These are phyloP conservation scores for Stentor roeselii DNA, from an alignment of 73 alveolate species.

Conservation along the genomic window DNA sequence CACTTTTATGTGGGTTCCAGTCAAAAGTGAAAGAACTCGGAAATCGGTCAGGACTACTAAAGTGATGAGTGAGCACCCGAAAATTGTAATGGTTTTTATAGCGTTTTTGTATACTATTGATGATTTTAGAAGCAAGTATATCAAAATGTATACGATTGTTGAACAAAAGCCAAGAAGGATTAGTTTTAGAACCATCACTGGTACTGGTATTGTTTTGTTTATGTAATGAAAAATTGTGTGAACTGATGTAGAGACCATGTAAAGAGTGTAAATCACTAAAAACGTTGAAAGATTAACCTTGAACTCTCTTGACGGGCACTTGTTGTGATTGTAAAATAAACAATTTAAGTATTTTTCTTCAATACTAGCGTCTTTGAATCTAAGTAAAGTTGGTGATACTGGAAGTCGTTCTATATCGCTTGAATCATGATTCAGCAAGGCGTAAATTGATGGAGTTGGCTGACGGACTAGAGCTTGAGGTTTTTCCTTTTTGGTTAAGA, in stretches of 20 bases:
- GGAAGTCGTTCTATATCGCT: background rate
- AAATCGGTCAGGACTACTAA: background rate
- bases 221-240: background rate
- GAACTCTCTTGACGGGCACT: conserved; percentile 8
- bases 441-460: background rate
- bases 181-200: background rate
- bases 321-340: background rate
- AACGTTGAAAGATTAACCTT: background rate
- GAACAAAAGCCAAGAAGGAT: background rate
- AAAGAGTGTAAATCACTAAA: background rate
- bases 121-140: background rate
- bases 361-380: background rate
- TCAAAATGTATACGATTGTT: background rate
- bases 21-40: background rate
- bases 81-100: background rate
- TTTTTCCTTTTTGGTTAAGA: background rate
- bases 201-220: background rate
- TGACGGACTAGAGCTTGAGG: background rate
- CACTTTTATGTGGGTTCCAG: background rate
- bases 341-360: background rate
- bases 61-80: background rate
- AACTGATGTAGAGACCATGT: background rate
- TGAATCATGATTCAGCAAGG: background rate
- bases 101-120: background rate
- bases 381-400: background rate